Conservation (phyloP, 495 filamentous ascomycete species). For the Neurospora tetraspora region DNA sequence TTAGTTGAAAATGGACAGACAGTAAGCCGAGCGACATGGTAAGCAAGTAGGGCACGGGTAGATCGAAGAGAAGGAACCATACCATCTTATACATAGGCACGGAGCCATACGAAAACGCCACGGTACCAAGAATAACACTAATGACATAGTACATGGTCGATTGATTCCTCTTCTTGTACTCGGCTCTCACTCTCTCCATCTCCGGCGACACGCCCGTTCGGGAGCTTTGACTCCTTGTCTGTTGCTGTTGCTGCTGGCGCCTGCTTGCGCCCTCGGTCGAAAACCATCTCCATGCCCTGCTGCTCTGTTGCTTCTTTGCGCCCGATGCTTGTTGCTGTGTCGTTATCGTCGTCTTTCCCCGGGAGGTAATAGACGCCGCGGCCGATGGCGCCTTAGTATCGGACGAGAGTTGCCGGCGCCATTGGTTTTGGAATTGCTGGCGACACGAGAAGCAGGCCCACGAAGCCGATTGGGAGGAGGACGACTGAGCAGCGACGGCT, state of each 20-base stretch:
- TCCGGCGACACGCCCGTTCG: slow-evolving; percentile 22
- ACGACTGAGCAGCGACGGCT: not conserved
- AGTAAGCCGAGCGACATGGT: not conserved
- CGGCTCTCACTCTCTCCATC: slow-evolving; percentile 45
- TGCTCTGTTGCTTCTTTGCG: slow-evolving; percentile 18
- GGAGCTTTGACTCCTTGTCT: not conserved
- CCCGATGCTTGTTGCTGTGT: not conserved
- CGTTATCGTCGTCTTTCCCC: not conserved
- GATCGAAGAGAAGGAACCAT: slow-evolving; percentile 1
- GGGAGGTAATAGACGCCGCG: not conserved
- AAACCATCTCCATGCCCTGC: slow-evolving; percentile 12
- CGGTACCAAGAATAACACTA: slow-evolving; percentile 79
- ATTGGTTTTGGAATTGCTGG: not conserved
- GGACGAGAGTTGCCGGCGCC: not conserved
- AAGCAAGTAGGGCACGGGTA: not conserved
- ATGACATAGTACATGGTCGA: slow-evolving; percentile 64
- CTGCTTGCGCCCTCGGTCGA: slow-evolving; percentile 7
- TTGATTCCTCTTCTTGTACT: slow-evolving; percentile 48
- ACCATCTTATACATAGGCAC: slow-evolving; percentile 99
- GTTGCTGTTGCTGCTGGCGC: slow-evolving; percentile 10
- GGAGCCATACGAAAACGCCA: slow-evolving; percentile 87
- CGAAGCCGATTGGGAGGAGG: not conserved
- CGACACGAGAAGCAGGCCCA: slow-evolving; percentile 7
- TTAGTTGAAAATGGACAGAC: not conserved
- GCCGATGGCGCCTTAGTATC: not conserved